Evolutionary conservation across 1,284 basidiomycete genomes (phyloP), one percentile per base, ranked within the genome.

Genomic region (Macrocystidia cucumis): DNA sequence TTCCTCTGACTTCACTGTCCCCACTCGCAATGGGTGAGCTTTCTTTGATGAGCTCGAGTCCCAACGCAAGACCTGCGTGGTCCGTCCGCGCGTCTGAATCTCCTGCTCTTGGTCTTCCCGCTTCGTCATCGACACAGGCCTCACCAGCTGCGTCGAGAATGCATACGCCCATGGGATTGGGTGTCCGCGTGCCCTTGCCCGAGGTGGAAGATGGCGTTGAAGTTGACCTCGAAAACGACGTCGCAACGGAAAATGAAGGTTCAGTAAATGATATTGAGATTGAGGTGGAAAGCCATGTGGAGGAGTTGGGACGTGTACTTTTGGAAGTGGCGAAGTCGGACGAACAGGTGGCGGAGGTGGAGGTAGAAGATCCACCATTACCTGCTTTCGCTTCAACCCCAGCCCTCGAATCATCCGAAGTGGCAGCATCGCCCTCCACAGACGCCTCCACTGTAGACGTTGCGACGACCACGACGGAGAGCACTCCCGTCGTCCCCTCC

Each of bases 61-160:
- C 17, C 29, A 14, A 11, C 29, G 27, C 34, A 4, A 45, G 46
- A 16, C 56, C 56, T 7, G 43, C 46, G 12, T 56, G 56, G 57
- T 55, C 51, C 2, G 8, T 51, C 18, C 47, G 55, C 12, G 55
- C 54, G 5, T 24, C 49, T 0, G 55, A 55, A 37, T 51, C 56
- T 3, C 51, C 52, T 4, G 38, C 52, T 5, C 46, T 60, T 18
- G 55, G 55, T 1, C n/a, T 57, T 7, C 35, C 45, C 18, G 37
- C 42, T 12, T 8, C 25, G 28, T 11, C 5, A 16, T 13, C 19
- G 31, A 16, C 39, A 13, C 25, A 20, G 22, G 29, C 25, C 33
- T 27, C 34, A 34, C 32, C 26, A 16, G 19, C 32, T 26, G 37
- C 26, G 18, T 25, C 22, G 24, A 39, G 20, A 17, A 37, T 31